A percentile compares a stretch with the other conserved stretches of the same genome.
Evolutionary conservation across 495 filamentous ascomycete species (phyloP).

Genomic region (Aspergillus leporis): DNA sequence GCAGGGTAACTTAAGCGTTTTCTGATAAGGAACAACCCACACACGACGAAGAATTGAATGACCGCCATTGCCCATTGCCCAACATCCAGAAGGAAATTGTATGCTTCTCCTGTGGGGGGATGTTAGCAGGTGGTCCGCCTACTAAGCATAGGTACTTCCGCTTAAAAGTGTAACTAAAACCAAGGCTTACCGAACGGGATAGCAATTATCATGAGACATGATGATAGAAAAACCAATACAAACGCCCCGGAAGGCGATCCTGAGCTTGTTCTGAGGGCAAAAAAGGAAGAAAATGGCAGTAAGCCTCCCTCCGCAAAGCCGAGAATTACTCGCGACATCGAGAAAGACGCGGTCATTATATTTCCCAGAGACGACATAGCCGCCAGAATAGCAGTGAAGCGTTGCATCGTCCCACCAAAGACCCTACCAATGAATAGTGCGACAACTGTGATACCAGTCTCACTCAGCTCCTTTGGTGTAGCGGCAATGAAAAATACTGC

Average conservation of each 20-base stretch:
- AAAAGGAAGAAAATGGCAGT: constrained; percentile 60
- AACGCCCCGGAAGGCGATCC: constrained; percentile 63
- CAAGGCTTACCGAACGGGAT: constrained; percentile 48
- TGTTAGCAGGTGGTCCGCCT: background rate
- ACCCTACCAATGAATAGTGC: constrained; percentile 64
- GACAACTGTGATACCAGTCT: constrained; percentile 63
- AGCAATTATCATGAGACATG: constrained; percentile 59
- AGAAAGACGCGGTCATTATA: constrained; percentile 70
- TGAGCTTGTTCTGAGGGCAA: constrained; percentile 64
- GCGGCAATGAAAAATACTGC: constrained; percentile 67
- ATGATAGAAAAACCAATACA: constrained; percentile 63
- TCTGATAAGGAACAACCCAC: constrained; percentile 62
- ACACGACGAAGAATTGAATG: constrained; percentile 54
- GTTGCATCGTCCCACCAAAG: constrained; percentile 48
- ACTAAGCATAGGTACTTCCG: background rate
- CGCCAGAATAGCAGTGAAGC: constrained; percentile 43
- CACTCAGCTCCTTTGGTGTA: constrained; percentile 61
- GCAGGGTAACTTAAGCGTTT: constrained; percentile 54
- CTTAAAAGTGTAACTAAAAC: background rate
- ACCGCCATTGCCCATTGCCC: constrained; percentile 66
- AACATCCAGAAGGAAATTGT: constrained; percentile 68
- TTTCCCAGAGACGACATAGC: constrained; percentile 67
- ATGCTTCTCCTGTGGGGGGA: constrained; percentile 44
- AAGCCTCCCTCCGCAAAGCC: constrained; percentile 65
- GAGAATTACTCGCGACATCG: constrained; percentile 63